These are phyloP conservation scores for Acanthamoeba sp. DNA, from an alignment of 208 protist species.

Conservation along the genomic window DNA sequence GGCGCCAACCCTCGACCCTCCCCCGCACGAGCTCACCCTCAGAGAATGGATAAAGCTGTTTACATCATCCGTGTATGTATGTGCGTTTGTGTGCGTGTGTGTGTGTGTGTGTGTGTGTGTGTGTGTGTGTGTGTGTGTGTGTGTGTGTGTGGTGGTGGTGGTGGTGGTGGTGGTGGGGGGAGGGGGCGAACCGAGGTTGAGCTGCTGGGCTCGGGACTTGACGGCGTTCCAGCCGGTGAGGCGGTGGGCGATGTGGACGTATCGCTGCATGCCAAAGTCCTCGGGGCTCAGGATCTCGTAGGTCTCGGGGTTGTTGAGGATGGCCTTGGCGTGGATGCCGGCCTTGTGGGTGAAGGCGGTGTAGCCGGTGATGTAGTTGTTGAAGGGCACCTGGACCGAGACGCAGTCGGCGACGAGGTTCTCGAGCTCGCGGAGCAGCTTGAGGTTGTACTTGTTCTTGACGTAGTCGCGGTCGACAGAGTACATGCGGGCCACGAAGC, in stretches of 20 bases:
- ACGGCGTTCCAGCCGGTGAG: conserved; percentile 81
- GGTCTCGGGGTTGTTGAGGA: conserved; percentile 80
- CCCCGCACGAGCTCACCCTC: conserved; percentile 42
- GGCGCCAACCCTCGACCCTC: neutral
- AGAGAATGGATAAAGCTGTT: conserved; percentile 57
- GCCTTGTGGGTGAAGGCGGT: conserved; percentile 92
- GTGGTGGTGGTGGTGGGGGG: neutral
- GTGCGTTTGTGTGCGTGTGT: neutral
- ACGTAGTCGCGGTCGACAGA: conserved; percentile 85
- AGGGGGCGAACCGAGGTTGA: conserved; percentile 33
- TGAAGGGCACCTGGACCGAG: conserved; percentile 89
- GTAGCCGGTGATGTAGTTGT: conserved; percentile 90
- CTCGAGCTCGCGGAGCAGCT: conserved; percentile 84
- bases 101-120: too few relatives aligned
- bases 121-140: too few relatives aligned
- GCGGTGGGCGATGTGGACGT: conserved; percentile 83
- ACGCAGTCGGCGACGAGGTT: conserved; percentile 86
- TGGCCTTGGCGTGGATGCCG: conserved; percentile 88
- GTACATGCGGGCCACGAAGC: conserved; percentile 90
- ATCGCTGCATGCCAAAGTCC: conserved; percentile 88
- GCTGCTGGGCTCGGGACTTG: conserved; percentile 64
- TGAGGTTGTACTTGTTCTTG: conserved; percentile 85
- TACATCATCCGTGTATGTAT: conserved; percentile 43
- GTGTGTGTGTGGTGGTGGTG: too few relatives aligned
- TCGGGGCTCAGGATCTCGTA: conserved; percentile 85